Evolutionary conservation across 768 basidiomycete species (phyloP).

Genomic region (Leccinellum rugosiceps): DNA sequence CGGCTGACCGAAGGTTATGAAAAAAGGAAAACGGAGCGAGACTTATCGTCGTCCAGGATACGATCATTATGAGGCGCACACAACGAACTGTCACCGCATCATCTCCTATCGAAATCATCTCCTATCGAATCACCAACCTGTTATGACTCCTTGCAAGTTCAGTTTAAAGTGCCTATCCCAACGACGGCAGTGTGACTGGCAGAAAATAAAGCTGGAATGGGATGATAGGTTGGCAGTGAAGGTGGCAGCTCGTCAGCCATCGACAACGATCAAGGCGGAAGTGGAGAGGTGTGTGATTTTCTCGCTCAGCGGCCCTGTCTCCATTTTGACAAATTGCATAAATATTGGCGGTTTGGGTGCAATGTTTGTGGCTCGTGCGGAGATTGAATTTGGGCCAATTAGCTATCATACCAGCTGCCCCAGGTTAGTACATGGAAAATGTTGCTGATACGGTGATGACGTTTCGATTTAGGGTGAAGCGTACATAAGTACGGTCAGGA

Average conservation of each 20-base stretch:
- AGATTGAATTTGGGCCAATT: neutral
- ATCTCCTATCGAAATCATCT: neutral
- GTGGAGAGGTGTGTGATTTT: neutral
- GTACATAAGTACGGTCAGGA: neutral
- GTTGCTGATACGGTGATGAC: neutral
- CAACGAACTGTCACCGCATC: neutral
- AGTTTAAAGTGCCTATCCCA: neutral
- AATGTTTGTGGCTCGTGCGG: neutral
- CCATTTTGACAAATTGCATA: neutral
- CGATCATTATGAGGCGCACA: neutral
- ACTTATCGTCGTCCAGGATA: conserved; percentile 1
- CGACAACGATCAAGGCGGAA: neutral
- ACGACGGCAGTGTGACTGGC: neutral
- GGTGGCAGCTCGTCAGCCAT: neutral
- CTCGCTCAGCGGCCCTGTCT: neutral
- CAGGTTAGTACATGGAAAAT: neutral
- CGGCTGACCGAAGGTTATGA: neutral
- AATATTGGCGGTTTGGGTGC: neutral
- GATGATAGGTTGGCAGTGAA: neutral
- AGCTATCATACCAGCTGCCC: neutral
- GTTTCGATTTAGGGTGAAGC: neutral
- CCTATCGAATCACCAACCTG: neutral
- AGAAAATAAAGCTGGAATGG: neutral
- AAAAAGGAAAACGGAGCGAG: neutral
- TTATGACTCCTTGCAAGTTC: neutral